These are phyloP conservation scores for Coemansia sp. DNA, from an alignment of 192 early-diverging fungal species.

Conservation along the genomic window DNA sequence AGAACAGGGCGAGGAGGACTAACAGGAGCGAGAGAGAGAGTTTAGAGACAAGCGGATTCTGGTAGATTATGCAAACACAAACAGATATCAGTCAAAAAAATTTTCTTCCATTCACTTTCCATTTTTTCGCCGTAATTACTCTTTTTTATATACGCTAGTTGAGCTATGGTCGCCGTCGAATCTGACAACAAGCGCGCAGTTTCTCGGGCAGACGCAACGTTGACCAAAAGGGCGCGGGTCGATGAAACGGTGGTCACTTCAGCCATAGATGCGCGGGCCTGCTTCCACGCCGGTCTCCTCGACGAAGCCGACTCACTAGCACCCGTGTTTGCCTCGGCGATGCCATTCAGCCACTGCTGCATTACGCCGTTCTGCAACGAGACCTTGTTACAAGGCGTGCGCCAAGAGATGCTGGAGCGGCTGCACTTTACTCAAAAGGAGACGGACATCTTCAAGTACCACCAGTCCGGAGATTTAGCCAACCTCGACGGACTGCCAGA, in stretches of 20 bases:
- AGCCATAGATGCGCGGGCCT: slow-evolving; percentile 18
- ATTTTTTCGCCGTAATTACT: neutral
- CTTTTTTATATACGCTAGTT: neutral
- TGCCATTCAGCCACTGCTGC: slow-evolving; percentile 70
- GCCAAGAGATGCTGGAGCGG: slow-evolving; percentile 64
- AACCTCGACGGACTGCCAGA: slow-evolving; percentile 76
- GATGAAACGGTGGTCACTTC: neutral
- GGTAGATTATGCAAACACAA: neutral
- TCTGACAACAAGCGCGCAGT: slow-evolving; percentile 18
- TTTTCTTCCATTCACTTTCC: neutral
- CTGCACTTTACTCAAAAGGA: slow-evolving; percentile 82
- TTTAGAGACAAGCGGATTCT: neutral
- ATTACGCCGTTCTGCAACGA: slow-evolving; percentile 67
- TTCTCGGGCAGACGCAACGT: neutral
- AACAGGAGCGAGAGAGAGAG: neutral
- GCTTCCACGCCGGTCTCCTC: slow-evolving; percentile 36
- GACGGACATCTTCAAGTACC: slow-evolving; percentile 83
- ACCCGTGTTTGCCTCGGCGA: slow-evolving; percentile 28
- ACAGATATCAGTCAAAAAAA: neutral
- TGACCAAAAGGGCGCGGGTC: slow-evolving; percentile 15
- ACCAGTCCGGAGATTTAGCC: slow-evolving; percentile 82
- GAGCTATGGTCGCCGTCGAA: slow-evolving; percentile 2
- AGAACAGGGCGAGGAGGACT: neutral
- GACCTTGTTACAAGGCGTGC: slow-evolving; percentile 64
- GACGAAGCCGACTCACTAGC: slow-evolving; percentile 25